phyloP scores from a whole-genome alignment of 805 yeast species.

The Lipomyces lipofer region DNA sequence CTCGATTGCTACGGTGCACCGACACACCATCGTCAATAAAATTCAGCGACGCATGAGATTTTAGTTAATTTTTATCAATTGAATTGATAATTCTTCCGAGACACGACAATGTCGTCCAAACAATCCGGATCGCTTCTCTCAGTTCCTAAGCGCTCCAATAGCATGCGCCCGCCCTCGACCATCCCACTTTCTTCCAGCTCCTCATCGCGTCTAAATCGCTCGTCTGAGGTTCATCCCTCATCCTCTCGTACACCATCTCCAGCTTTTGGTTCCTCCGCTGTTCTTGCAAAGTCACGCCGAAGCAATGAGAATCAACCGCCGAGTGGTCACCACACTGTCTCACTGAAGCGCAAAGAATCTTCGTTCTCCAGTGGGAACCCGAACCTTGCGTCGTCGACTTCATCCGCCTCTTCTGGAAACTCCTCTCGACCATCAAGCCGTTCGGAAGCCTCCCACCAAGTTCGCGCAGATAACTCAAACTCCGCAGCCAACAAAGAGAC shows the following conservation, averaged over 20 bases:
- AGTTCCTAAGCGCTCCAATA: conserved; percentile 19
- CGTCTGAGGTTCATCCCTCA: conserved; percentile 17
- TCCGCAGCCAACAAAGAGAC: conserved; percentile 36
- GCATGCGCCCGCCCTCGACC: conserved; percentile 30
- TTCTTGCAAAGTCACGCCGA: conserved; percentile 4
- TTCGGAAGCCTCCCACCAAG: neutral
- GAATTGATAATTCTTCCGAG: no score
- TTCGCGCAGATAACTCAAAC: neutral
- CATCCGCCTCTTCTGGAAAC: neutral
- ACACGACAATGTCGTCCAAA: conserved; percentile 9
- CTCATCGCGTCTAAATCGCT: conserved; percentile 21
- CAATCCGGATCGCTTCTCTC: conserved; percentile 18
- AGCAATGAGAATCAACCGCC: conserved; percentile 6
- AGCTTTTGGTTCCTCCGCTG: neutral
- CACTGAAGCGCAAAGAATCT: conserved; percentile 13
- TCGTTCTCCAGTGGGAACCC: no score
- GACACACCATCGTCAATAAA: no score
- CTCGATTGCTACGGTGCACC: no score
- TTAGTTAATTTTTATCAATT: no score
- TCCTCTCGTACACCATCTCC: conserved; percentile 5
- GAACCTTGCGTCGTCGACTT: conserved; percentile 8
- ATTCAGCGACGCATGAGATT: no score
- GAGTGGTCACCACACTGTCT: no score
- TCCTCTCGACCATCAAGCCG: conserved; percentile 18
- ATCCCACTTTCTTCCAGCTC: conserved; percentile 19